Evolutionary conservation across 495 filamentous ascomycete species (phyloP), one percentile per base, ranked within the genome.

Genomic region (Tuber microsphaerosporum): DNA sequence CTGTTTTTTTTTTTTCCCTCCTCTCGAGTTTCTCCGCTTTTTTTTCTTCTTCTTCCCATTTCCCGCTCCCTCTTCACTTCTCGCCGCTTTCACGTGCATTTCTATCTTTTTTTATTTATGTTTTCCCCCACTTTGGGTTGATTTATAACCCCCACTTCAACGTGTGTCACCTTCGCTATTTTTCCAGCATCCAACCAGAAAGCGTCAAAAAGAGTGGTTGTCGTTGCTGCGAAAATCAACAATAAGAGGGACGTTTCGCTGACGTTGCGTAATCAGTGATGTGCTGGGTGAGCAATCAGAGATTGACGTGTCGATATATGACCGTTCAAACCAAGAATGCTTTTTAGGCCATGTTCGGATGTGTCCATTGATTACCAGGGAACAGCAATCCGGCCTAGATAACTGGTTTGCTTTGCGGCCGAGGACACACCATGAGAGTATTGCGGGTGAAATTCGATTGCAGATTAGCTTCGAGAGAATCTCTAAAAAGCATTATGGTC

Each of bases 271-370:
- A 48, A 75, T 61, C 76, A 98, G 94, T 86, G 95, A 99, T 85
- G 94, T 98, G 76, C 90, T 97, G 69, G 94, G 94, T 76, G 91
- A 94, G 76, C 90, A 97, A 81, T 94, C 94, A 74, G 91, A 96
- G 81, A 88, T 99, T 51, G 94, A 97, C 82, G 89, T 98, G 31
- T 97, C 94, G 20, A 90, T 99, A 31, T 99, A 99, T 82, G 95
- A 97, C 80, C 90, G 93, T 70, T 86, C 89, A 45, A 90, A 91
- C 74, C 89, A 92, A 68, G 96, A 99, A 84, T 91, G 92, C 39
- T 98, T 98, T 82, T 84, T 99, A 19, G 95, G 95, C 44, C 94
- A 97, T 81, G 91, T 97, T 88, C 92, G 34, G 88, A 89, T 77
- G 83, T 90, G 45, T 81, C 85, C 31, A 86, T 72, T 82, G 45